These are phyloP conservation scores for Mercurialis annua DNA, from an alignment of 345 rosid genomes.

Conservation along the genomic window DNA sequence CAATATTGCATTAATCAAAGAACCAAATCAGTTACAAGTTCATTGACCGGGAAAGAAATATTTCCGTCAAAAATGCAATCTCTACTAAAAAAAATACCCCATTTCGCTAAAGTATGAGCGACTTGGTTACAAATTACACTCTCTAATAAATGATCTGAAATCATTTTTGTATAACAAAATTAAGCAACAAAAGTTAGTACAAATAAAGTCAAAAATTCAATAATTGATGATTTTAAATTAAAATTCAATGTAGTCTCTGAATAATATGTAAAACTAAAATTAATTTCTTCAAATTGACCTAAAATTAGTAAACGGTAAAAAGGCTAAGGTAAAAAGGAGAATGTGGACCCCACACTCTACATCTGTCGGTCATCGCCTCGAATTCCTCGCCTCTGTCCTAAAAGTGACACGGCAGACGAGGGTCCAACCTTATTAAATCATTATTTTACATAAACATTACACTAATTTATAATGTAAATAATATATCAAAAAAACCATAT, in stretches of 20 bases:
- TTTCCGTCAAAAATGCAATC: too few species aligned
- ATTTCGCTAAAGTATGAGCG: too few species aligned
- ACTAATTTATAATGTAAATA: background rate
- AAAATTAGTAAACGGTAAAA: slow-evolving; percentile 16
- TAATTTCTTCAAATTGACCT: slow-evolving; percentile 39
- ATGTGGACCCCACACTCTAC: slow-evolving; percentile 44
- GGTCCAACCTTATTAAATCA: slow-evolving; percentile 32
- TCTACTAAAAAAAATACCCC: too few species aligned
- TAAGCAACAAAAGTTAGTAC: background rate
- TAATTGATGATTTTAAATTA: too few species aligned
- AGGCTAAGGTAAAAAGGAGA: slow-evolving; percentile 20
- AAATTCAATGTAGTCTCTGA: too few species aligned
- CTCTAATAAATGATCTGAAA: background rate
- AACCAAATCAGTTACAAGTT: too few species aligned
- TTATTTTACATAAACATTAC: slow-evolving; percentile 23
- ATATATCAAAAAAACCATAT: too few species aligned
- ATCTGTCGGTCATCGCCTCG: slow-evolving; percentile 58
- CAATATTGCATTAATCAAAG: too few species aligned
- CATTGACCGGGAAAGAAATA: too few species aligned
- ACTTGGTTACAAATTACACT: too few species aligned
- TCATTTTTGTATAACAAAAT: too few species aligned
- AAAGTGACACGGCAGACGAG: slow-evolving; percentile 57
- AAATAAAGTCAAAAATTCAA: background rate
- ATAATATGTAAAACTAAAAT: too few species aligned
- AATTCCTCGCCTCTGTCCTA: slow-evolving; percentile 37